Evolutionary conservation across 192 early-diverging fungal genomes (phyloP).

Genomic region (Entomortierella parvispora): DNA sequence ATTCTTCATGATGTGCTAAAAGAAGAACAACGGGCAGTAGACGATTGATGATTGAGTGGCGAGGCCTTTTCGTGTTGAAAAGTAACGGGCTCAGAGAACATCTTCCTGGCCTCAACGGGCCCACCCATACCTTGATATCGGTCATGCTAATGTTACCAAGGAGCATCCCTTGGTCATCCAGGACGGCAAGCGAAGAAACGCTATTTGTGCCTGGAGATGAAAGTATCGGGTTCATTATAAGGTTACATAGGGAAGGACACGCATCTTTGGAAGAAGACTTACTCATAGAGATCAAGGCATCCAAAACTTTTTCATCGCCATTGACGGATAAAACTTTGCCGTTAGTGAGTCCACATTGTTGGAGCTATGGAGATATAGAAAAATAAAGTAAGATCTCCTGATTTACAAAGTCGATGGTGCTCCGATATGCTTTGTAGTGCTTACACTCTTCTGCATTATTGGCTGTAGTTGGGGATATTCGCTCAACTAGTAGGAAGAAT

Average conservation of each 20-base stretch:
- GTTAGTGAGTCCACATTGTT: constrained; percentile 23
- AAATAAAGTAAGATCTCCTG: neutral
- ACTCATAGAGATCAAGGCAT: constrained; percentile 46
- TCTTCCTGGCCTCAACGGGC: no score
- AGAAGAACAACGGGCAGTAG: neutral
- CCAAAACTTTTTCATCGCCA: constrained; percentile 29
- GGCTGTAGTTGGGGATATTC: constrained; percentile 42
- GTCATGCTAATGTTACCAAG: constrained; percentile 76
- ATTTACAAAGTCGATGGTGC: neutral
- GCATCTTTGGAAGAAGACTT: neutral
- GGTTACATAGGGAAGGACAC: neutral
- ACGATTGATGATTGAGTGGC: neutral
- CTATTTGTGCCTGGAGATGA: constrained; percentile 22
- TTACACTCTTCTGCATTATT: constrained; percentile 43
- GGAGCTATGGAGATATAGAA: constrained; percentile 10
- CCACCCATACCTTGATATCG: constrained; percentile 64
- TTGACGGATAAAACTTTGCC: constrained; percentile 32
- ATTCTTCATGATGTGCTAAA: constrained; percentile 41
- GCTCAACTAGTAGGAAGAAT: constrained; percentile 18
- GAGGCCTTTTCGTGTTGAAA: no score
- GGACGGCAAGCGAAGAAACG: constrained; percentile 64
- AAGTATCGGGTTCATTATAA: no score
- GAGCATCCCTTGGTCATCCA: constrained; percentile 62
- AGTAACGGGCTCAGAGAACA: no score
- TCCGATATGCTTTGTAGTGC: neutral